Percentiles rank a stretch among this genome's conserved stretches.
Evolutionary conservation across 2,329 filamentous ascomycete species (phyloP).

Genomic region (Fusarium longipes): DNA sequence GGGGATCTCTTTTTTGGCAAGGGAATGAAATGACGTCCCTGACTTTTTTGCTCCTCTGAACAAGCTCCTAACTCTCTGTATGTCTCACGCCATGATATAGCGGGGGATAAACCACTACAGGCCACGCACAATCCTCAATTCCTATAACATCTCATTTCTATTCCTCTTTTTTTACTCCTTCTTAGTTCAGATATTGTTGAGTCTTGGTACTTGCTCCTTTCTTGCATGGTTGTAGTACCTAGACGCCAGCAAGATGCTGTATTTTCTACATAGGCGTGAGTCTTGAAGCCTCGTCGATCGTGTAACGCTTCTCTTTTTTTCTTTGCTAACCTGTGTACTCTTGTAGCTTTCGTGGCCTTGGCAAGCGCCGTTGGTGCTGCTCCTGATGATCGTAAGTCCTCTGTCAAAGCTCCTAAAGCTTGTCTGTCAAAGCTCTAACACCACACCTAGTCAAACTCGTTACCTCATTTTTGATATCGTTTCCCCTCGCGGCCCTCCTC

Average conservation of each 20-base stretch:
- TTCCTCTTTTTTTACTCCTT: not conserved
- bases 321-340: constrained; percentile 23
- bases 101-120: not conserved
- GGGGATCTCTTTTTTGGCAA: constrained; percentile 16
- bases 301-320: constrained; percentile 5
- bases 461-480: constrained; percentile 89
- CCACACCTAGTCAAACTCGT: constrained; percentile 83
- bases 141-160: not conserved
- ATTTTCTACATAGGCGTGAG: constrained; percentile 39
- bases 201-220: not conserved
- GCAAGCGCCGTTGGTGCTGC: constrained; percentile 50
- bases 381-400: constrained; percentile 53
- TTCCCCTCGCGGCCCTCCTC: constrained; percentile 86
- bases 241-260: constrained; percentile 29
- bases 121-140: constrained; percentile 11
- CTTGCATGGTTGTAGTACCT: constrained; percentile 1
- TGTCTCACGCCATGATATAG: constrained; percentile 32
- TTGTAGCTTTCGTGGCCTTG: constrained; percentile 51
- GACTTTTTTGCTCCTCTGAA: not conserved
- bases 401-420: constrained; percentile 1
- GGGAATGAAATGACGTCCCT: constrained; percentile 32
- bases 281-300: not conserved
- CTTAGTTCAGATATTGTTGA: not conserved
- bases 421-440: constrained; percentile 32
- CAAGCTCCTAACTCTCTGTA: constrained; percentile 2